phyloP scores from a whole-genome alignment of 257 asterid genomes.

The Marsdenia floribunda region DNA sequence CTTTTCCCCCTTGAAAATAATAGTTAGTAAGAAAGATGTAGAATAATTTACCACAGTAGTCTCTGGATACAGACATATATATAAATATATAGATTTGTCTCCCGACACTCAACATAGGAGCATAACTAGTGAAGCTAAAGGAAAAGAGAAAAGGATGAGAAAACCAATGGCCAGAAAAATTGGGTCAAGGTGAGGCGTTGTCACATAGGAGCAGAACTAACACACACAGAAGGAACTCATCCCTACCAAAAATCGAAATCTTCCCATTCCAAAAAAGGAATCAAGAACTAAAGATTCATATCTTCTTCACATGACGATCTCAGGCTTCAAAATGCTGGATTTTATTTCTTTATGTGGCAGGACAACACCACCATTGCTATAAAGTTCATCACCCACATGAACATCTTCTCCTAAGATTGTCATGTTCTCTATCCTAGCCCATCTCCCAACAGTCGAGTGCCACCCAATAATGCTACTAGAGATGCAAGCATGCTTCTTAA shows the following conservation, averaged over 20 bases:
- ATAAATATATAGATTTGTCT: neutral
- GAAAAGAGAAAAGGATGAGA: neutral
- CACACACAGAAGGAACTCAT: neutral
- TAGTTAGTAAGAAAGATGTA: neutral
- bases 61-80: neutral
- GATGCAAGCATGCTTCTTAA: conserved; percentile 57
- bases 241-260: neutral
- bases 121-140: neutral
- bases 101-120: too few relatives aligned
- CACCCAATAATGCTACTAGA: conserved; percentile 33
- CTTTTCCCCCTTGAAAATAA: neutral
- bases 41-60: neutral
- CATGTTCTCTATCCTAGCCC: conserved; percentile 37
- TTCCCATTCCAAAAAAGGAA: neutral
- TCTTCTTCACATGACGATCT: conserved; percentile 33
- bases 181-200: neutral
- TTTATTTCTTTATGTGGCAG: conserved; percentile 51
- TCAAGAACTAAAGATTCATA: neutral
- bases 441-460: conserved; percentile 37
- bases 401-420: conserved; percentile 38
- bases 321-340: conserved; percentile 32
- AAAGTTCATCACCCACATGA: conserved; percentile 28
- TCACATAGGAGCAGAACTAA: neutral
- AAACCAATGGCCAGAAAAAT: neutral
- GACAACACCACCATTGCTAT: conserved; percentile 33